Evolutionary conservation across 2,329 filamentous ascomycete genomes (phyloP).

Genomic region (Epichloe festucae): DNA sequence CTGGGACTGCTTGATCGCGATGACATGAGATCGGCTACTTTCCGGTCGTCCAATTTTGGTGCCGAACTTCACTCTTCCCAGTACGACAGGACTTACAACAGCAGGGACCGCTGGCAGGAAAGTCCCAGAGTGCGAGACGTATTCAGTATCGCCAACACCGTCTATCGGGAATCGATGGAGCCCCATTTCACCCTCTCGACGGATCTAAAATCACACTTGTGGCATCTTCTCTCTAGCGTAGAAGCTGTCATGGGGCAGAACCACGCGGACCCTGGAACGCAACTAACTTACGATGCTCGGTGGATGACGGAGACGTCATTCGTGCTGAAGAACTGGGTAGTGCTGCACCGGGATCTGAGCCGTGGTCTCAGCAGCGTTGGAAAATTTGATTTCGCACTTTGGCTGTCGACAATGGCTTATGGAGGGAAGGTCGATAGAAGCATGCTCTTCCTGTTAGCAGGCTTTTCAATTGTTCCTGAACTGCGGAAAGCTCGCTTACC

Average conservation of each 20-base stretch:
- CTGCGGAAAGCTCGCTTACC: not conserved
- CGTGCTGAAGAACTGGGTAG: not conserved
- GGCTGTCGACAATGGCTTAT: slow-evolving; percentile 1
- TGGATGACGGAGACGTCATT: not conserved
- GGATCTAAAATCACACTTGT: not conserved
- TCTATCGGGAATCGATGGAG: not conserved
- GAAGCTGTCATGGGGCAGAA: not conserved
- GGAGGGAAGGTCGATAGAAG: not conserved
- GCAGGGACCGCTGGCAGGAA: slow-evolving; percentile 6
- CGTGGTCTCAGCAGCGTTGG: not conserved
- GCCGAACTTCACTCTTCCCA: slow-evolving; percentile 9
- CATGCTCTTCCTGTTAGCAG: not conserved
- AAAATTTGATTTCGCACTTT: not conserved
- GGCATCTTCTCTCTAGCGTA: not conserved
- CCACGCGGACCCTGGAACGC: not conserved
- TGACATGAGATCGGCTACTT: slow-evolving; percentile 6
- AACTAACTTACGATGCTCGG: not conserved
- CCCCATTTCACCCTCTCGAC: not conserved
- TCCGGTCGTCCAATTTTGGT: slow-evolving; percentile 9
- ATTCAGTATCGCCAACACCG: not conserved
- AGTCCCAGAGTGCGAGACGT: not conserved
- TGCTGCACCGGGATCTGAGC: not conserved
- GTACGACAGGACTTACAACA: slow-evolving; percentile 6
- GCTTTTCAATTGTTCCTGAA: not conserved
- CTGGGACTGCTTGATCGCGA: slow-evolving; percentile 7